Percentiles rank a stretch among this genome's conserved stretches.
Evolutionary conservation across 495 filamentous ascomycete species (phyloP).

Genomic region (Neurospora hispaniola): DNA sequence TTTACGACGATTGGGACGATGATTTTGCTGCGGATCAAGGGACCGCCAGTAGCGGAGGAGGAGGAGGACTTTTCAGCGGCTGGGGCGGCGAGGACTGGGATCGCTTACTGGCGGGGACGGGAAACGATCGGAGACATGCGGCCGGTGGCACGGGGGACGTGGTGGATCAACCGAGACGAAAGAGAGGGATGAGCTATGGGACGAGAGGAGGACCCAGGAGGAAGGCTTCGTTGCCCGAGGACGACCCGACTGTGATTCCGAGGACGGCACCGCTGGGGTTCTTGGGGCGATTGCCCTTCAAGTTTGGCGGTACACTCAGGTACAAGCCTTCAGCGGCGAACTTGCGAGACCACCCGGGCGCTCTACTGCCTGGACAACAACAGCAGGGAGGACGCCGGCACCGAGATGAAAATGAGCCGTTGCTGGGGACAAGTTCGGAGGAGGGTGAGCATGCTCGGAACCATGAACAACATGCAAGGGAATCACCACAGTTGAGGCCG

Average conservation of each 20-base stretch:
- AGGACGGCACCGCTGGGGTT: slow-evolving; percentile 81
- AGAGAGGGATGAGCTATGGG: slow-evolving; percentile 83
- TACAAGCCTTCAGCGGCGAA: slow-evolving; percentile 90
- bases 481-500: slow-evolving; percentile 41
- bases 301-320: slow-evolving; percentile 67
- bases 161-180: slow-evolving; percentile 58
- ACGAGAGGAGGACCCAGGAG: slow-evolving; percentile 54
- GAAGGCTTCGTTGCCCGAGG: slow-evolving; percentile 51
- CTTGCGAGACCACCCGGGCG: slow-evolving; percentile 75
- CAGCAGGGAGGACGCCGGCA: slow-evolving; percentile 36
- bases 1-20: slow-evolving; percentile 97
- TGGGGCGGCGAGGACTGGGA: slow-evolving; percentile 68
- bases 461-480: slow-evolving; percentile 10
- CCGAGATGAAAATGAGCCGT: slow-evolving; percentile 56
- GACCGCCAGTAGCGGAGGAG: slow-evolving; percentile 13
- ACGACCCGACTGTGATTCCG: slow-evolving; percentile 86
- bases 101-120: slow-evolving; percentile 69
- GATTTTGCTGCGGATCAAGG: slow-evolving; percentile 45
- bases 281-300: slow-evolving; percentile 72
- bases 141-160: slow-evolving; percentile 25
- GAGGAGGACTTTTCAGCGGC: slow-evolving; percentile 51
- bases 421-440: slow-evolving; percentile 52
- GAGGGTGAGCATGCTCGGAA: slow-evolving; percentile 20
- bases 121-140: slow-evolving; percentile 30
- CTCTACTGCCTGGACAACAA: slow-evolving; percentile 21